Base-by-base conservation (phyloP, 805 yeast species). In the Torulaspora microellipsoides region DNA sequence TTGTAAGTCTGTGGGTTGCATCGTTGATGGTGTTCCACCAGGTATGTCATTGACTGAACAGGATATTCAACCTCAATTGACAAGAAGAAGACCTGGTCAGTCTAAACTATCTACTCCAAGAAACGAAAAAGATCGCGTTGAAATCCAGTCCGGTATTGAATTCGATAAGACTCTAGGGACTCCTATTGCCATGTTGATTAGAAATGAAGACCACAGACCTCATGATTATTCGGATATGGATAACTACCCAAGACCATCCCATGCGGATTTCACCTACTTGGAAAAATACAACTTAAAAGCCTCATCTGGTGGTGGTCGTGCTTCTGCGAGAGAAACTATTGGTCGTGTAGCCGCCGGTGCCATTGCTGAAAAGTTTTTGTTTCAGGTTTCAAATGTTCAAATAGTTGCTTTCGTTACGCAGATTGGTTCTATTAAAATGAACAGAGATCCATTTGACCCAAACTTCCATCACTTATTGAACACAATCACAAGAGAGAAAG, bases 291-390 rank as follows among this genome's bases (percentile, higher is more conserved):
- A 96, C 34, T 76, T 81, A 55, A 93, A 93, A 70, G 95, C 97
- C 4, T 79, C 95, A 4, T 83, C 95, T 30, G 99, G 99, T 40
- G 99, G 99, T 60, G 99, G 99, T 50, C 80, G 99, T 64, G 85
- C 97, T 10, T 81, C 91, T 35, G 99, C 99, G 8, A 81, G 99
- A 67, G 99, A 93, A 70, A 93, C 99, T 34, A 93, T 93, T 58
- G 99, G 99, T 45, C 80, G 99, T 67, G 99, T 93, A 42, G 98
- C 98, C 37, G 98, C 97, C 8, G 97, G 97, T 60, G 98, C 96
- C 40, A 81, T 93, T 66, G 99, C 99, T 38, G 99, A 93, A 67
- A 91, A 90, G 69, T 82, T 87, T 52, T 76, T 93, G 60, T 62
- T 69, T 38, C 80, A 83, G 55, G 84, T 85, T 43, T 81, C 84